phyloP scores from a whole-genome alignment of 1,284 basidiomycete species.

The Papiliotrema terrestris region DNA sequence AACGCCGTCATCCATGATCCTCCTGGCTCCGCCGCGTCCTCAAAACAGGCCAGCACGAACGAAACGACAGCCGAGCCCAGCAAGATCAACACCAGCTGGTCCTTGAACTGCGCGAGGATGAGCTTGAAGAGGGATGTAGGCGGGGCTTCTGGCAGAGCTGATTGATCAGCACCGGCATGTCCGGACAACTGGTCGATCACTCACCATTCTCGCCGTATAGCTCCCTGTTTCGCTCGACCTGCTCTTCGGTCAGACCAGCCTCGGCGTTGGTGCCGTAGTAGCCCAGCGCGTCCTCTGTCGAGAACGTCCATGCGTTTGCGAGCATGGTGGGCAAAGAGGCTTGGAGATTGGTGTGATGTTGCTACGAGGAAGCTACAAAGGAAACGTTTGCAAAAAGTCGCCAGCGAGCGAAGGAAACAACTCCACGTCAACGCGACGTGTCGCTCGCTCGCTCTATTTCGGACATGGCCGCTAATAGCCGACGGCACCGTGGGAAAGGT shows the following conservation, averaged over 20 bases:
- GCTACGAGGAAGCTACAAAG: background rate
- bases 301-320: constrained; percentile 47
- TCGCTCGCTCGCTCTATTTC: too few relatives aligned
- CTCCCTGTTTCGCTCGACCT: constrained; percentile 63
- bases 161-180: background rate
- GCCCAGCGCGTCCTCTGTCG: constrained; percentile 41
- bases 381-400: background rate
- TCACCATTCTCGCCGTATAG: constrained; percentile 81
- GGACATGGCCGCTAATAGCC: too few relatives aligned
- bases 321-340: constrained; percentile 36
- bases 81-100: constrained; percentile 90
- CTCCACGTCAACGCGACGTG: too few relatives aligned
- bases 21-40: constrained; percentile 61
- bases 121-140: constrained; percentile 88
- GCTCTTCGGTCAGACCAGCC: constrained; percentile 39
- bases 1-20: constrained; percentile 67
- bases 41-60: constrained; percentile 81
- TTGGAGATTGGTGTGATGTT: background rate
- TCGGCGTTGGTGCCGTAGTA: constrained; percentile 39
- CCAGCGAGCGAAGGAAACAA: background rate
- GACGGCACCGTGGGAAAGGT: too few relatives aligned
- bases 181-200: constrained; percentile 23
- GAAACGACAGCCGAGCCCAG: constrained; percentile 87
- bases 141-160: constrained; percentile 84
- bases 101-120: constrained; percentile 95